Conservation (phyloP, 2,329 filamentous ascomycete species). For the Diaporthe caulivora region DNA sequence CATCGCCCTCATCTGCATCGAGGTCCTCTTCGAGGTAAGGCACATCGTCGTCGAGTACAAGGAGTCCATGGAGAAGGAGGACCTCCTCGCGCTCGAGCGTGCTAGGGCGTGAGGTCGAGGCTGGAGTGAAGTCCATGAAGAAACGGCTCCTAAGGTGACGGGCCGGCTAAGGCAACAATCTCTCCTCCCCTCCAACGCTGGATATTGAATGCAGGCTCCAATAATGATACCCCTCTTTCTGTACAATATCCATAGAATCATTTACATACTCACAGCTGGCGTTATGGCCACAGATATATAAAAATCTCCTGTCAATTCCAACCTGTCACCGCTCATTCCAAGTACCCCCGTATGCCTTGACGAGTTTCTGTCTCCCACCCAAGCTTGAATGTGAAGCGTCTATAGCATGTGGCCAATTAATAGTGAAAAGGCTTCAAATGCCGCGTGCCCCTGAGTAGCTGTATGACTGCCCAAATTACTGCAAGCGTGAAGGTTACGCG, state of each 20-base stretch:
- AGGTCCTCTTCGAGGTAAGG: constrained; percentile 88
- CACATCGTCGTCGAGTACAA: constrained; percentile 75
- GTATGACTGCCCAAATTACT: background rate
- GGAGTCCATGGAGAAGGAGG: constrained; percentile 45
- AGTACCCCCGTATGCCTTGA: background rate
- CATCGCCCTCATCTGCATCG: constrained; percentile 91
- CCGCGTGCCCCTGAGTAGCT: no score
- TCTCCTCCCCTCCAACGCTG: background rate
- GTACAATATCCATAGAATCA: background rate
- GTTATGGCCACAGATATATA: background rate
- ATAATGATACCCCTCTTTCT: constrained; percentile 8
- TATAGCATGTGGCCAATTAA: no score
- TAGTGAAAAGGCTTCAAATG: background rate
- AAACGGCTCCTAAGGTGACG: background rate
- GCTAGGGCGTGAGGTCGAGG: constrained; percentile 16
- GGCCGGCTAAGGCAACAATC: background rate
- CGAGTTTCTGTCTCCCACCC: background rate
- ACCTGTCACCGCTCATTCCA: background rate
- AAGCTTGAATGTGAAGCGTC: background rate
- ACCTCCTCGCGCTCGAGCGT: constrained; percentile 7
- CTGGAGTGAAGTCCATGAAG: background rate
- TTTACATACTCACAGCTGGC: background rate
- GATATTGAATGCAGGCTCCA: background rate
- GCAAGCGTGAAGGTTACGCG: background rate
- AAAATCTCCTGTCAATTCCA: background rate